Base-by-base conservation (phyloP, 805 yeast genomes). In the Cyberlindnera mississippiensis region DNA sequence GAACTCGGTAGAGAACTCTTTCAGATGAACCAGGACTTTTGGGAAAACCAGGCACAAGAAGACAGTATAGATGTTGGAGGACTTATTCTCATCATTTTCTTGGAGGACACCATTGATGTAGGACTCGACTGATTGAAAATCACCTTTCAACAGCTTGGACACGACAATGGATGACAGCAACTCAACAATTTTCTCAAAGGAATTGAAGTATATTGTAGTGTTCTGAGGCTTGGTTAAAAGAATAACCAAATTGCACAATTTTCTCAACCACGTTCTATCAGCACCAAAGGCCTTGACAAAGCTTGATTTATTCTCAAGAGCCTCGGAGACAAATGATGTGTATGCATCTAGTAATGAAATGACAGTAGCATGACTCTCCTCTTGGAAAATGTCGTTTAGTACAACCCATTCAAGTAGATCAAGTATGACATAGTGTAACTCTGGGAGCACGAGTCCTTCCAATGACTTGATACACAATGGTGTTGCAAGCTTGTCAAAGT, bases 151-250 rank as follows among this genome's bases (percentile, higher is more conserved):
- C 1, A 56, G 33, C 38, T 57, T 64, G 4, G 67, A 56, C 4
- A 73, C 60, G 35, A 73, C 61, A 7, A 67, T 56, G 12, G 61
- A 55, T 2, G 74, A 55, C 4, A 74, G 46, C 1, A 67, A 56
- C 20, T 60, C 56, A 11, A 52, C 50, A 17, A 72, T 53, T 29
- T 59, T 60, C 4, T 63, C 60, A 24, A 61, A 48, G 6, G 61
- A 50, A n/a, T 49, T 51, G 26, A 49, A 52, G 41, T 61, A 68
- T 8, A 57, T 57, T 0, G 51, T 38, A 0, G 61, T 50, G 42
- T 64, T 63, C 38, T 61, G 62, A 1, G 67, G 57, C 29, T 63
- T 62, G 1, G 46, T 57, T 40, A 66, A 34, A 1, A 66, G 55
- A 10, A 63, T 35, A 4, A 60, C 40, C 35, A 64, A 38, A 18